These are phyloP conservation scores for Lactifluus volemus DNA, from an alignment of 768 basidiomycete genomes.

Conservation along the genomic window DNA sequence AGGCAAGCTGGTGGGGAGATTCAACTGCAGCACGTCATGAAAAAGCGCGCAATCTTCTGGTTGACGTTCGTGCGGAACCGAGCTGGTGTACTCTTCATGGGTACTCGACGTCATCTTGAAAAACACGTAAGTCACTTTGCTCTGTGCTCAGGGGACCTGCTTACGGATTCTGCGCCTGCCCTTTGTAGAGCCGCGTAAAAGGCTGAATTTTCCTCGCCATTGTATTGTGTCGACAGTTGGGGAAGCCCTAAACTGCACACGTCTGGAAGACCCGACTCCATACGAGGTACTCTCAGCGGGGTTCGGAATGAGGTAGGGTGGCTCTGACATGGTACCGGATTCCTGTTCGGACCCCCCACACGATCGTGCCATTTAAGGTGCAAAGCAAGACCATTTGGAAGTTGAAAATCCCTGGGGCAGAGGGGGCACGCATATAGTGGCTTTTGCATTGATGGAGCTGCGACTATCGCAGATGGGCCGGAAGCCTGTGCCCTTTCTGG, in stretches of 20 bases:
- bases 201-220: neutral
- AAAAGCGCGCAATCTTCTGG: slow-evolving; percentile 12
- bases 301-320: neutral
- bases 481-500: neutral
- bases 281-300: neutral
- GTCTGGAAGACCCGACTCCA: neutral
- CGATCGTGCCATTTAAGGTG: slow-evolving; percentile 20
- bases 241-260: neutral
- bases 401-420: slow-evolving; percentile 13
- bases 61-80: slow-evolving; percentile 1
- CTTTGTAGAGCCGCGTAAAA: neutral
- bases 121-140: neutral
- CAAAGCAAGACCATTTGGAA: slow-evolving; percentile 19
- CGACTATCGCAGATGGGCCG: neutral
- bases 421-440: slow-evolving; percentile 14
- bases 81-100: neutral
- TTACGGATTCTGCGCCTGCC: slow-evolving; percentile 1
- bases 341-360: neutral
- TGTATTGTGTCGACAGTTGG: neutral
- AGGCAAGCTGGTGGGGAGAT: neutral
- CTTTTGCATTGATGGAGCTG: neutral
- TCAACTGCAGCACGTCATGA: slow-evolving; percentile 5
- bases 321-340: neutral
- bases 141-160: neutral
- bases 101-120: neutral